Conservation (phyloP, 2,329 filamentous ascomycete species). For the Fusarium sacchari region DNA sequence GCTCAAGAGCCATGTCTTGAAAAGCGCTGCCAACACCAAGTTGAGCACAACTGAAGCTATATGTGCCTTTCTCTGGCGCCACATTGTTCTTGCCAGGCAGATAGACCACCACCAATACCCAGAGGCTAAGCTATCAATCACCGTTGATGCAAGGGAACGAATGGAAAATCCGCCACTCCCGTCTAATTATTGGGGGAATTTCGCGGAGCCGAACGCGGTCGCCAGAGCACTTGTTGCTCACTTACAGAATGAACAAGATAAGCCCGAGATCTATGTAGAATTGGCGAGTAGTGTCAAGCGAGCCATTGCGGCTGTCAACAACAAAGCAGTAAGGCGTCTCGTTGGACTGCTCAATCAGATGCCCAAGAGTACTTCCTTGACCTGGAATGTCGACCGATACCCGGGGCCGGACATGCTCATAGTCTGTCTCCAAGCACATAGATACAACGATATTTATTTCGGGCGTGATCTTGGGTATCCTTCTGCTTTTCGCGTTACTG, state of each 20-base stretch:
- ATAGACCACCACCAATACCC: not conserved
- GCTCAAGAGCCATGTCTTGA: not conserved
- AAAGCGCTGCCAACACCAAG: not conserved
- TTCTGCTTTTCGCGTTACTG: not conserved
- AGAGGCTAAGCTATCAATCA: constrained; percentile 6
- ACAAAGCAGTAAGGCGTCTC: constrained; percentile 13
- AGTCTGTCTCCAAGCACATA: constrained; percentile 9
- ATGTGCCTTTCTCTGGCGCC: constrained; percentile 9
- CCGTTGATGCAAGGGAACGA: constrained; percentile 1
- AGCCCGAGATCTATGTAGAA: not conserved
- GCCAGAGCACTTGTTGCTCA: not conserved
- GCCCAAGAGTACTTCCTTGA: constrained; percentile 11
- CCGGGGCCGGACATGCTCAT: constrained; percentile 16
- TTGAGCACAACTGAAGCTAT: not conserved
- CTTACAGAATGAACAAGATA: not conserved
- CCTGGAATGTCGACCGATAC: constrained; percentile 16
- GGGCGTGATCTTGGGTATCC: not conserved
- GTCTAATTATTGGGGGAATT: constrained; percentile 8
- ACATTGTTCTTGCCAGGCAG: not conserved
- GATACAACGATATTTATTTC: constrained; percentile 8
- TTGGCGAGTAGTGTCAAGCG: not conserved
- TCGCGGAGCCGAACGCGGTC: constrained; percentile 12
- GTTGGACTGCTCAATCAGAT: constrained; percentile 16
- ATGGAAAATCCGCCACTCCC: not conserved
- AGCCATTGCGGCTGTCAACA: constrained; percentile 1